phyloP scores from a whole-genome alignment of 2,329 filamentous ascomycete species.

The Aspergillus aculeatinus region DNA sequence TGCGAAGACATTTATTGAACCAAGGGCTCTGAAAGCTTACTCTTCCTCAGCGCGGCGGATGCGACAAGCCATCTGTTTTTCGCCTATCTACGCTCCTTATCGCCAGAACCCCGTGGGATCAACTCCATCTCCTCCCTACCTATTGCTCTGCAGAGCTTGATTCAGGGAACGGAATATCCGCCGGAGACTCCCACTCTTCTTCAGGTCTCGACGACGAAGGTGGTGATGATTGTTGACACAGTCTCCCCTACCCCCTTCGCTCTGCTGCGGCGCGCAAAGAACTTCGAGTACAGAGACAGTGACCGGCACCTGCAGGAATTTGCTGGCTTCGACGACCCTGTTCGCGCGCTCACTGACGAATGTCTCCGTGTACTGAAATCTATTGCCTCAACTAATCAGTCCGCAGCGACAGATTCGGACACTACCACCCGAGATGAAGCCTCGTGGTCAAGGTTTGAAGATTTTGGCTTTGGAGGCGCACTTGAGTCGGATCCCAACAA shows the following conservation, averaged over 20 bases:
- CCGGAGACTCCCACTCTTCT: conserved; percentile 75
- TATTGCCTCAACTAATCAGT: conserved; percentile 86
- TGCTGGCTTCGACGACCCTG: conserved; percentile 83
- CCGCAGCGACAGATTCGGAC: conserved; percentile 68
- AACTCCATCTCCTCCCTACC: conserved; percentile 83
- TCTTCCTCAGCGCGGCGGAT: conserved; percentile 72
- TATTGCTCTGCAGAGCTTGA: conserved; percentile 83
- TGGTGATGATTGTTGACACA: conserved; percentile 93
- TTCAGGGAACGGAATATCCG: conserved; percentile 92
- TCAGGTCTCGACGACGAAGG: conserved; percentile 77
- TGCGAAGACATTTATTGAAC: not conserved
- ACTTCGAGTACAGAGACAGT: conserved; percentile 92
- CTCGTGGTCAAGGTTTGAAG: conserved; percentile 95
- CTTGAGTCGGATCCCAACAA: conserved; percentile 69
- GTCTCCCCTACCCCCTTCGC: conserved; percentile 95
- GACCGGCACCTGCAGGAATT: conserved; percentile 82
- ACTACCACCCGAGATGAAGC: conserved; percentile 72
- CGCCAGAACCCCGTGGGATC: conserved; percentile 70
- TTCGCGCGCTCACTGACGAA: conserved; percentile 86
- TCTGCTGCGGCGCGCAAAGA: conserved; percentile 81
- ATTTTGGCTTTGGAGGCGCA: conserved; percentile 80
- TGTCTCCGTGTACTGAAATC: conserved; percentile 85
- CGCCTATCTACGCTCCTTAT: conserved; percentile 86
- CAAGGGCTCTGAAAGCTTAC: conserved; percentile 17
- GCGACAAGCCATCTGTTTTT: conserved; percentile 97